These are phyloP conservation scores for Corchorus olitorius DNA, from an alignment of 345 rosid species.

Conservation along the genomic window DNA sequence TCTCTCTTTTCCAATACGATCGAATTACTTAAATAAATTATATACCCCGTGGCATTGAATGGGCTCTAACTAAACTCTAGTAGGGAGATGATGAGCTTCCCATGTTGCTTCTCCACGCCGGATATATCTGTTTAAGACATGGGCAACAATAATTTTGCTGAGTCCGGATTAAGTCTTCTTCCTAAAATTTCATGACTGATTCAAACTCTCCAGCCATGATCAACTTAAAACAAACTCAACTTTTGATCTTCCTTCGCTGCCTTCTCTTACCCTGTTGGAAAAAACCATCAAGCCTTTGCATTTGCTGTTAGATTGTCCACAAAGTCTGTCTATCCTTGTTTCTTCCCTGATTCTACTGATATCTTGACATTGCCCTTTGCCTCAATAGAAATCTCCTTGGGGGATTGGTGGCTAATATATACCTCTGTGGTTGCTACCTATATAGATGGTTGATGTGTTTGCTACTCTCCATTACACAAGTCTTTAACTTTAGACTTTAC, in stretches of 20 bases:
- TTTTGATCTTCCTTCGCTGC: neutral
- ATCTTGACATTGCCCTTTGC: constrained; percentile 47
- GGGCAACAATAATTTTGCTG: no score
- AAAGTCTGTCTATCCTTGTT: constrained; percentile 24
- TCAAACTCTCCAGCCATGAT: neutral
- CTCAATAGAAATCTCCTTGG: constrained; percentile 46
- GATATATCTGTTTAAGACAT: no score
- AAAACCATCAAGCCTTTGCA: constrained; percentile 14
- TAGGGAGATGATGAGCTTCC: no score
- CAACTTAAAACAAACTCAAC: neutral
- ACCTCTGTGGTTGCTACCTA: constrained; percentile 36
- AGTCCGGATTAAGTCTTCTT: no score
- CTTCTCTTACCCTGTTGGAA: constrained; percentile 44
- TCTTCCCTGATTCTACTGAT: constrained; percentile 50
- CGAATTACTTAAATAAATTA: no score
- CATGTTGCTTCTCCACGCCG: no score
- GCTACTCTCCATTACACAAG: constrained; percentile 41
- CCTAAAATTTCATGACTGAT: neutral
- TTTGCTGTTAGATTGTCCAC: constrained; percentile 4
- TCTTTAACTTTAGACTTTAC: neutral
- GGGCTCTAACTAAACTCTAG: no score
- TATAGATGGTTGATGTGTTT: constrained; percentile 47
- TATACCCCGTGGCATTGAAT: no score
- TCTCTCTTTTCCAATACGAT: no score
- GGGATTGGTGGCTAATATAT: constrained; percentile 60